Percentiles rank a stretch among this genome's conserved stretches.
Evolutionary conservation across 805 yeast species (phyloP).

Genomic region (Metschnikowia reukaufii): DNA sequence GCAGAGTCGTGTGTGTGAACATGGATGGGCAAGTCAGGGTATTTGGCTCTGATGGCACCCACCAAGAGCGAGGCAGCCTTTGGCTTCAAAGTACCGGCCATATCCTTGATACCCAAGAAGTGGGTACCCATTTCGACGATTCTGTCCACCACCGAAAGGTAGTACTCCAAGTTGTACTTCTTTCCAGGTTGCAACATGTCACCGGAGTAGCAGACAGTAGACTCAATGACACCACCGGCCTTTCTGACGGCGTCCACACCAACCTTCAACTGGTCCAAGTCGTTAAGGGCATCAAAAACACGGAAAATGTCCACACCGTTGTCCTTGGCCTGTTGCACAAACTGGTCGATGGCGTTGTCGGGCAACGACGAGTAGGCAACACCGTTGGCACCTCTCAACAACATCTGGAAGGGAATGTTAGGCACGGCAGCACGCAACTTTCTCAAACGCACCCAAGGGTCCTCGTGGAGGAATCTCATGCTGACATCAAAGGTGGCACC

Average conservation of each 20-base stretch:
- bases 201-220: constrained; percentile 98
- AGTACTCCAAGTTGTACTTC: constrained; percentile 93
- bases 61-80: constrained; percentile 83
- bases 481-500: constrained; percentile 99
- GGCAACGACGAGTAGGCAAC: constrained; percentile 97
- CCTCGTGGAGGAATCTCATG: constrained; percentile 97
- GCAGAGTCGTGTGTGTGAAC: constrained; percentile 99
- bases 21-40: constrained; percentile 94
- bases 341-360: constrained; percentile 97
- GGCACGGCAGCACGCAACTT: constrained; percentile 88
- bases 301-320: constrained; percentile 97
- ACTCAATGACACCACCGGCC: constrained; percentile 99
- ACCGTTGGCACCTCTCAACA: constrained; percentile 98
- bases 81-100: constrained; percentile 99
- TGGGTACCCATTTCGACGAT: constrained; percentile 95
- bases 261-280: constrained; percentile 92
- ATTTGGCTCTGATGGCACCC: constrained; percentile 75
- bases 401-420: constrained; percentile 98
- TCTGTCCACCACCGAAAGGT: constrained; percentile 74
- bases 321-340: constrained; percentile 90
- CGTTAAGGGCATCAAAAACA: constrained; percentile 96
- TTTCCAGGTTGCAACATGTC: constrained; percentile 96
- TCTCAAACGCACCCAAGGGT: constrained; percentile 97
- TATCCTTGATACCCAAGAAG: constrained; percentile 95
- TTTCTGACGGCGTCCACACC: constrained; percentile 97